phyloP scores from a whole-genome alignment of 306 rosid species.

The Trifolium subterraneum region DNA sequence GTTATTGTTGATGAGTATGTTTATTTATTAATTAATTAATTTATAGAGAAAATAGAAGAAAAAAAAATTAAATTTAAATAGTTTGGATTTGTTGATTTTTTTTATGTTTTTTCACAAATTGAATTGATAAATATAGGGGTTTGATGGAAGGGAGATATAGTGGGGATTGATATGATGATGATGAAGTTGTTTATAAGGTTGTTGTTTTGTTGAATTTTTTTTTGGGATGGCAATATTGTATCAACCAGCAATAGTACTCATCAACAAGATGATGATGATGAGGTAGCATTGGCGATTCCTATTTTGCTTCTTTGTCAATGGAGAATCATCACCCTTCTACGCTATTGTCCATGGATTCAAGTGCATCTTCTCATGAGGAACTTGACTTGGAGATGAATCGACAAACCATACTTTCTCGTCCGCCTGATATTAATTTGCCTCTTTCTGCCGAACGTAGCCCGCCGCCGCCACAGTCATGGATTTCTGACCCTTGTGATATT shows the following conservation, averaged over 20 bases:
- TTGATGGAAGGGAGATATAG: slow-evolving; percentile 99
- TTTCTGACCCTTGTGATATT: slow-evolving; percentile 70
- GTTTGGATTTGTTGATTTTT: slow-evolving; percentile 47
- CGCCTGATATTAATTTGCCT: slow-evolving; percentile 86
- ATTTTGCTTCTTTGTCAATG: slow-evolving; percentile 45
- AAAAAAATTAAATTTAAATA: slow-evolving; percentile 8
- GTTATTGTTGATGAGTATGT: slow-evolving; percentile 9
- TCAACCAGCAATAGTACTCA: slow-evolving; percentile 57
- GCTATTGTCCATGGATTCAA: slow-evolving; percentile 89
- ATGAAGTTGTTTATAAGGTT: slow-evolving; percentile 65
- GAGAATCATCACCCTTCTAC: slow-evolving; percentile 93
- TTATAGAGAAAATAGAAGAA: slow-evolving; percentile 37
- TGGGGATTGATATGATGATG: slow-evolving; percentile 78
- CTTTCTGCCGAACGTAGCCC: slow-evolving; percentile 83
- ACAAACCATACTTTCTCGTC: slow-evolving; percentile 70
- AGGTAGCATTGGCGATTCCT: slow-evolving; percentile 69
- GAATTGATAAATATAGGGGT: slow-evolving; percentile 80
- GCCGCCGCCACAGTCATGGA: slow-evolving; percentile 72
- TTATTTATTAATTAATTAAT: slow-evolving; percentile 13
- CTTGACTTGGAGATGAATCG: slow-evolving; percentile 85
- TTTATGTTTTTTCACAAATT: background rate
- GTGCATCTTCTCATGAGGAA: slow-evolving; percentile 88
- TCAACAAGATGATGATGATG: slow-evolving; percentile 47
- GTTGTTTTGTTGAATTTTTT: slow-evolving; percentile 62
- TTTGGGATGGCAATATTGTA: slow-evolving; percentile 61